Conservation (phyloP, 108 stramenopile genomes). For the Skeletonema menzelii region DNA sequence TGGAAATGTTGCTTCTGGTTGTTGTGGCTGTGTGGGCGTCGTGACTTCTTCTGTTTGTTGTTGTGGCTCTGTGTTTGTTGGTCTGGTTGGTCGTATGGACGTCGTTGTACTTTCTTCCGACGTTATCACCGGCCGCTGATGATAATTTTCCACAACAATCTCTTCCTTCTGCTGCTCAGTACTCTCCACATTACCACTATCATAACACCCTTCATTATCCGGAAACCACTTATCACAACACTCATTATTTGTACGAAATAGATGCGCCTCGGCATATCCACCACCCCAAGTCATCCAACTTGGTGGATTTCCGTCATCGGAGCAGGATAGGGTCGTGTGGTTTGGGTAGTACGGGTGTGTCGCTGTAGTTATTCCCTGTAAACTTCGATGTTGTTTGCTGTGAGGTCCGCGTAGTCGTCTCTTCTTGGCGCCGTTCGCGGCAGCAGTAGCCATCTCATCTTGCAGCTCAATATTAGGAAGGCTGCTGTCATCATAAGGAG, state of each 20-base stretch:
- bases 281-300: slow-evolving; percentile 32
- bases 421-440: no score
- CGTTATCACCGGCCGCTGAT: background rate
- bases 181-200: background rate
- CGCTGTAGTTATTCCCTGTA: no score
- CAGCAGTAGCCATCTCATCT: no score
- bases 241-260: slow-evolving; percentile 2
- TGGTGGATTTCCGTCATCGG: background rate
- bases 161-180: background rate
- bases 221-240: slow-evolving; percentile 29
- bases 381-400: no score
- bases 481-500: no score
- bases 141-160: background rate
- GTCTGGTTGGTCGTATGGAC: background rate
- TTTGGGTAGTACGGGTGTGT: slow-evolving; percentile 22
- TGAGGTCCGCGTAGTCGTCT: background rate
- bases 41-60: no score
- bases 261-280: slow-evolving; percentile 36
- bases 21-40: background rate
- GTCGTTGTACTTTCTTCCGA: background rate
- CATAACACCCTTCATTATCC: background rate
- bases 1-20: slow-evolving; percentile 15
- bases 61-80: background rate
- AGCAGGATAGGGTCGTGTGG: background rate
- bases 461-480: no score